Evolutionary conservation across 345 rosid species (phyloP), one percentile per base, ranked within the genome.

Genomic region (Pugionium dolabratum): DNA sequence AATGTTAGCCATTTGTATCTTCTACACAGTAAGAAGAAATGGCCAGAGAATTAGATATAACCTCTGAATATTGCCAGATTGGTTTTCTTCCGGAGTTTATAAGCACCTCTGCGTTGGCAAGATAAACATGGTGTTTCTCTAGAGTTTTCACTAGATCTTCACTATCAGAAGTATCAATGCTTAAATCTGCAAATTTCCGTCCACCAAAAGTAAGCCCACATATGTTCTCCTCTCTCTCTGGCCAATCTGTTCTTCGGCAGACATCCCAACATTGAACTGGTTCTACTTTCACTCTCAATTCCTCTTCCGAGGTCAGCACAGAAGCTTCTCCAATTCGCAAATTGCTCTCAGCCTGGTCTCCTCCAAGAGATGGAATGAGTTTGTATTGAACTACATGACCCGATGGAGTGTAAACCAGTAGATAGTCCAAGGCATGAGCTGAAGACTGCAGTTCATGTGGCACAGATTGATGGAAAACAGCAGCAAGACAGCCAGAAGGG

Each of bases 261-360:
- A 94, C 99, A 82, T 94, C 99, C 97, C 97, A 94, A 78, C 93
- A 80, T 71, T 94, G 97, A 62, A 91, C 74, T 40, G 92, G 80
- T 75, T 88, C 95, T 46, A 82, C 95, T 75, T 83, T 89, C 49
- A 88, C 86, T 61, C 82, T 79, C 40, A 84, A 59, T 55, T 87
- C 99, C 71, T 94, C 99, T 67, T 88, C 95, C 60, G 80, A 96
- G 3, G 64, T 53, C 60, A 75, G 86, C 30, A 62, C 9, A 18
- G 91, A 75, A 74, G 89, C 73, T 48, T 80, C 78, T 27, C 75
- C 82, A 40, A n/a, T 71, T 81, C 85, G 75, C 2, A 84, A 54
- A 76, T 69, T 69, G 78, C 42, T 69, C 72, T 88, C 96, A 75
- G 73, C 60, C 11, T 79, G 73, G 65, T 87, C 96, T 62, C 80